These are phyloP conservation scores for Fomitopsis schrenkii DNA, from an alignment of 1,284 basidiomycete genomes.

Conservation along the genomic window DNA sequence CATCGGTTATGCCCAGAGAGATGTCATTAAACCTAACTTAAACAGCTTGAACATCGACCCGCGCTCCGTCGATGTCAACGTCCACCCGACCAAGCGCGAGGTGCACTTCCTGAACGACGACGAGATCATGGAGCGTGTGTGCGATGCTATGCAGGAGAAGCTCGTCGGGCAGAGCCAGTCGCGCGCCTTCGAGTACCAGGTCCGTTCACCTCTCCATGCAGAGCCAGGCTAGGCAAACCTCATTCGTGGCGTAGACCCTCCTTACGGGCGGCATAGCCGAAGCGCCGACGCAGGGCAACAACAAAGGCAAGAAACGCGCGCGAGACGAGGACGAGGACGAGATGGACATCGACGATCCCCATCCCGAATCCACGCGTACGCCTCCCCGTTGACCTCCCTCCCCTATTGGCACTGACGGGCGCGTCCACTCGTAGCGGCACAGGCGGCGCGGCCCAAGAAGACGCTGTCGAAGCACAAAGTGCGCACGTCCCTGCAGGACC, in stretches of 20 bases:
- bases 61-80: conserved; percentile 91
- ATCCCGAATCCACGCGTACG: too few relatives aligned
- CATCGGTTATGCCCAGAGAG: not conserved
- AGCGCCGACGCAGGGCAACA: conserved; percentile 37
- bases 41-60: conserved; percentile 80
- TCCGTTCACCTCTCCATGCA: conserved; percentile 23
- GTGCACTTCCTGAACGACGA: conserved; percentile 96
- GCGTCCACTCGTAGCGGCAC: too few relatives aligned
- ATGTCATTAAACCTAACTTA: not conserved
- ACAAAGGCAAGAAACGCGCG: conserved; percentile 38
- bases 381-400: too few relatives aligned
- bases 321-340: conserved; percentile 27
- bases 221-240: not conserved
- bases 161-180: conserved; percentile 69
- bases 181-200: conserved; percentile 82
- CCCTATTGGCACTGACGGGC: too few relatives aligned
- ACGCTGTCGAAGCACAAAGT: conserved; percentile 87
- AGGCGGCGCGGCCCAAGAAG: conserved; percentile 26
- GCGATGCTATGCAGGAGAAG: conserved; percentile 65
- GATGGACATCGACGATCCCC: not conserved
- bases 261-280: conserved; percentile 49
- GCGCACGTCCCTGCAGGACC: conserved; percentile 82
- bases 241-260: conserved; percentile 43
- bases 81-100: conserved; percentile 97
- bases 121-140: conserved; percentile 76